Percentiles rank a stretch among this genome's conserved stretches.
These are phyloP conservation scores for Ascochyta rabiei DNA, from an alignment of 2,329 filamentous ascomycete genomes.

Conservation along the genomic window DNA sequence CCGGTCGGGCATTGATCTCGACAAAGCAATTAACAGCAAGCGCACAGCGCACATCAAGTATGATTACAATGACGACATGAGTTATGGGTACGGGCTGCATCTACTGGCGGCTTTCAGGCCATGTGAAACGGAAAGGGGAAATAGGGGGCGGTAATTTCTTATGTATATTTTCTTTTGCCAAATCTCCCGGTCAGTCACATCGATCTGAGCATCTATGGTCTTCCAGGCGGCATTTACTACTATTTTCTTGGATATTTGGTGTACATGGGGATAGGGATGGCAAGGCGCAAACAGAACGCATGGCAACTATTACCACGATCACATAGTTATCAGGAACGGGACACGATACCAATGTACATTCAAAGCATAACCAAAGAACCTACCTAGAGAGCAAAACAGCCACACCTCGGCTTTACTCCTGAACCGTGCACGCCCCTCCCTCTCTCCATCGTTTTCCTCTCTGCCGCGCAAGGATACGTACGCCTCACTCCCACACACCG, in stretches of 20 bases:
- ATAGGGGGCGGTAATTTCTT: constrained; percentile 10
- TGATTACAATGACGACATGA: constrained; percentile 25
- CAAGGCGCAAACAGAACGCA: constrained; percentile 2
- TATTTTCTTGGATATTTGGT: neutral
- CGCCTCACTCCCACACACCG: constrained; percentile 9
- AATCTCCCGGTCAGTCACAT: neutral
- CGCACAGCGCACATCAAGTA: neutral
- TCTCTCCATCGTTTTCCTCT: neutral
- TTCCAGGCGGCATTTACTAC: neutral
- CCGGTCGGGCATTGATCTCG: constrained; percentile 46
- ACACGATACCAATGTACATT: constrained; percentile 13
- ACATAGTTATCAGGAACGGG: constrained; percentile 11
- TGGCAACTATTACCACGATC: neutral
- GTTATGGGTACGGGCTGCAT: constrained; percentile 8
- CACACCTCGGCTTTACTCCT: neutral
- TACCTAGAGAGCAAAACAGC: neutral
- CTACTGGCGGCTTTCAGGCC: constrained; percentile 4
- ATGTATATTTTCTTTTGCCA: constrained; percentile 16
- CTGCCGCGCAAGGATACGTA: neutral
- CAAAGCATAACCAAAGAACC: neutral
- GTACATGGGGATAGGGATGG: neutral
- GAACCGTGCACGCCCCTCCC: neutral
- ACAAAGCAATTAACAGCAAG: neutral
- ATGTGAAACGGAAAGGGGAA: neutral
- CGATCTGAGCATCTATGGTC: constrained; percentile 4